phyloP scores from a whole-genome alignment of 2,329 filamentous ascomycete genomes.

The Arthroderma uncinatum region DNA sequence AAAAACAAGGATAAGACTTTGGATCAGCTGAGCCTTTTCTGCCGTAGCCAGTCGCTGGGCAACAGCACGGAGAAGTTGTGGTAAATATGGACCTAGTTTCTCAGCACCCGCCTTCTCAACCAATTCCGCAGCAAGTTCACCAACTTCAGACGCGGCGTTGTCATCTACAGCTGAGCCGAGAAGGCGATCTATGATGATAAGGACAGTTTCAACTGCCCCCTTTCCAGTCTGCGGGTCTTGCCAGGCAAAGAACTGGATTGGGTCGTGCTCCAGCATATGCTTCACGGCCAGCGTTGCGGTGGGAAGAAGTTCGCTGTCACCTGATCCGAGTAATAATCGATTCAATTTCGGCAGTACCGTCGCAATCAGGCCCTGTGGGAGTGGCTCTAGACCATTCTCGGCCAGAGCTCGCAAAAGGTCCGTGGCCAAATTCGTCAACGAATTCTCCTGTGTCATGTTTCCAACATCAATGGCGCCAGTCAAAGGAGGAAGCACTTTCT shows the following conservation, averaged over 20 bases:
- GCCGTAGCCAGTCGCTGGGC: constrained; percentile 74
- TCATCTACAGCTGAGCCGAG: constrained; percentile 78
- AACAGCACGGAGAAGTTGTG: constrained; percentile 79
- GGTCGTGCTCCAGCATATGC: constrained; percentile 80
- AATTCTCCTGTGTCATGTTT: constrained; percentile 65
- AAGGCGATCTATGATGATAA: constrained; percentile 85
- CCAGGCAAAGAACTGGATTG: constrained; percentile 81
- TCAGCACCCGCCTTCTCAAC: constrained; percentile 93
- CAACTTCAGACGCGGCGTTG: constrained; percentile 89
- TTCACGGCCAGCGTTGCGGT: constrained; percentile 78
- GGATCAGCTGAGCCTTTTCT: constrained; percentile 78
- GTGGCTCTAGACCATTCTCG: constrained; percentile 70
- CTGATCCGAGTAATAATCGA: constrained; percentile 66
- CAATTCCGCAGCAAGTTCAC: constrained; percentile 81
- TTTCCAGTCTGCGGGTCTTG: constrained; percentile 64
- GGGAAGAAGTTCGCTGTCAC: constrained; percentile 79
- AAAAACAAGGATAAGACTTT: constrained; percentile 91
- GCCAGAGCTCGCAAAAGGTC: constrained; percentile 73
- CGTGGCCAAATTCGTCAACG: constrained; percentile 73
- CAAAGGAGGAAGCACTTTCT: constrained; percentile 75
- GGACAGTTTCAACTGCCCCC: constrained; percentile 73
- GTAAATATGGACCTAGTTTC: constrained; percentile 76
- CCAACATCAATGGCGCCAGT: constrained; percentile 84
- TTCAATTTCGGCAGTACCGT: constrained; percentile 80
- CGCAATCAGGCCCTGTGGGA: constrained; percentile 76